phyloP scores from a whole-genome alignment of 208 protist genomes.

The Strigomonas culicis region DNA sequence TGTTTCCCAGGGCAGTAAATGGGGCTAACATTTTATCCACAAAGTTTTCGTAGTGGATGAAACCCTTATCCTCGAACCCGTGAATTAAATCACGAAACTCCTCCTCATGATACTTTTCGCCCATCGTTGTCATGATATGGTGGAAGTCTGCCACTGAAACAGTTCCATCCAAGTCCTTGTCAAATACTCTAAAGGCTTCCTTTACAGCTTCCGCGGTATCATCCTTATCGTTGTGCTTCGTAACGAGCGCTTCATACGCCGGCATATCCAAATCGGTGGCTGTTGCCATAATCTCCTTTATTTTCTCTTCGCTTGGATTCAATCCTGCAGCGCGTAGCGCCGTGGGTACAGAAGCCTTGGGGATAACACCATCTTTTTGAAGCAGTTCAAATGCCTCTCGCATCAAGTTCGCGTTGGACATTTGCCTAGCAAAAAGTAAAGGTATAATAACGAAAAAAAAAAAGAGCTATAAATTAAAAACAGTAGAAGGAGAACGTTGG shows the following conservation, averaged over 20 bases:
- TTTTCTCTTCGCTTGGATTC: slow-evolving; percentile 91
- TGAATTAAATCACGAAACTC: slow-evolving; percentile 92
- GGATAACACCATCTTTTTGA: slow-evolving; percentile 88
- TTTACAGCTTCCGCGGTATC: slow-evolving; percentile 94
- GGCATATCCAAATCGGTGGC: slow-evolving; percentile 80
- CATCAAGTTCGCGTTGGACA: slow-evolving; percentile 72
- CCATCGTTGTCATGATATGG: slow-evolving; percentile 96
- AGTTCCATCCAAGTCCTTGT: slow-evolving; percentile 94
- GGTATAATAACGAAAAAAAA: neutral
- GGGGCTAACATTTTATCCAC: slow-evolving; percentile 88
- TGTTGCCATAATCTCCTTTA: slow-evolving; percentile 84
- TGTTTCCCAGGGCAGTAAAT: slow-evolving; percentile 82
- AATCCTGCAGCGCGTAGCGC: slow-evolving; percentile 84
- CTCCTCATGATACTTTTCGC: slow-evolving; percentile 95
- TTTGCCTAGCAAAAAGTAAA: slow-evolving; percentile 9
- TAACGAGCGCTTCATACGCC: slow-evolving; percentile 77
- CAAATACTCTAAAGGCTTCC: slow-evolving; percentile 96
- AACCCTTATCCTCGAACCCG: slow-evolving; percentile 87
- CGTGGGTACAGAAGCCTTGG: slow-evolving; percentile 79
- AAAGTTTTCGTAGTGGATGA: slow-evolving; percentile 90
- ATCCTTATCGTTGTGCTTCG: slow-evolving; percentile 82
- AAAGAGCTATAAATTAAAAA: neutral
- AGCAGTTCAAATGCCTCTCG: slow-evolving; percentile 89
- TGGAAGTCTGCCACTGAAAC: slow-evolving; percentile 95
- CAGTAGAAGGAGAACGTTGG: neutral